These are phyloP conservation scores for Oldenlandia corymbosa DNA, from an alignment of 257 asterid species.

Conservation along the genomic window DNA sequence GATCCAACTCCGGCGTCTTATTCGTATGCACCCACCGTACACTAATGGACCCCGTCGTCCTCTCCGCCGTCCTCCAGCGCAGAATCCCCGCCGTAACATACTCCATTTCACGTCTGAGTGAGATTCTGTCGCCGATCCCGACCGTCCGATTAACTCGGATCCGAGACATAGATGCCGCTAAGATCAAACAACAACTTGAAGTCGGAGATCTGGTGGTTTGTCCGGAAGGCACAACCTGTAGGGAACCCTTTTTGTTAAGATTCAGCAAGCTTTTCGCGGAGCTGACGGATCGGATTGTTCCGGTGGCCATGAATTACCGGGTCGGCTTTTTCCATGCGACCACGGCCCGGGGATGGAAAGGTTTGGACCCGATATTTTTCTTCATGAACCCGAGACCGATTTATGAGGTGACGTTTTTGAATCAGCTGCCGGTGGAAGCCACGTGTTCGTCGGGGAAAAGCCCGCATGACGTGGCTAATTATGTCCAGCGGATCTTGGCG, in stretches of 20 bases:
- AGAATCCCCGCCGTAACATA: slow-evolving; percentile 79
- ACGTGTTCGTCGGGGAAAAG: slow-evolving; percentile 78
- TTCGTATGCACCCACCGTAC: slow-evolving; percentile 86
- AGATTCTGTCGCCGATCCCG: slow-evolving; percentile 79
- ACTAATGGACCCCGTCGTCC: slow-evolving; percentile 77
- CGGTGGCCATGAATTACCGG: slow-evolving; percentile 76
- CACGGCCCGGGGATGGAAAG: slow-evolving; percentile 89
- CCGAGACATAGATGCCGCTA: slow-evolving; percentile 56
- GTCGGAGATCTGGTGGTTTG: slow-evolving; percentile 70
- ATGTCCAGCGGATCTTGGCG: slow-evolving; percentile 78
- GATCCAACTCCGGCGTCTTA: slow-evolving; percentile 49
- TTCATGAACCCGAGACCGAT: slow-evolving; percentile 87
- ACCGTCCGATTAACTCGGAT: slow-evolving; percentile 70
- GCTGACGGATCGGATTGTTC: slow-evolving; percentile 70
- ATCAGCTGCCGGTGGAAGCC: slow-evolving; percentile 76
- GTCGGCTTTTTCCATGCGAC: slow-evolving; percentile 86
- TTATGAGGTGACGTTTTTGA: slow-evolving; percentile 71
- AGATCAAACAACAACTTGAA: slow-evolving; percentile 50
- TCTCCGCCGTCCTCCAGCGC: slow-evolving; percentile 67
- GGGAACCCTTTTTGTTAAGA: slow-evolving; percentile 73
- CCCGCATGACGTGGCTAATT: slow-evolving; percentile 84
- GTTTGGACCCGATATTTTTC: slow-evolving; percentile 76
- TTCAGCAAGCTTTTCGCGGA: slow-evolving; percentile 86
- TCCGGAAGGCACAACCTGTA: slow-evolving; percentile 85
- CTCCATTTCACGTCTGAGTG: slow-evolving; percentile 66